Evolutionary conservation across 176 grass and related monocot genomes (phyloP).

Genomic region (Phyllostachys edulis): DNA sequence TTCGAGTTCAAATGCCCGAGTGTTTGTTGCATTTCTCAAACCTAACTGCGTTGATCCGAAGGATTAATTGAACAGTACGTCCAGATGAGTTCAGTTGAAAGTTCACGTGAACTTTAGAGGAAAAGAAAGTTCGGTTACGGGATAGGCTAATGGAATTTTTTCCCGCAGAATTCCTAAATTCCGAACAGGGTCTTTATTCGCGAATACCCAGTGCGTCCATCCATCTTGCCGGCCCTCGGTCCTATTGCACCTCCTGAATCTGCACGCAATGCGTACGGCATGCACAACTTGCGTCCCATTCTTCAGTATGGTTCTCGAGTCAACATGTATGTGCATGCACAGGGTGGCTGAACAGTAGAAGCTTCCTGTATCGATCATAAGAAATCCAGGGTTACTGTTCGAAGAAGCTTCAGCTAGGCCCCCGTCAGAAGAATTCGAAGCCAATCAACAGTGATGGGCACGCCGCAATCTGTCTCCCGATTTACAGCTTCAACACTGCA

Average conservation of each 20-base stretch:
- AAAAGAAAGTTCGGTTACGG: not conserved
- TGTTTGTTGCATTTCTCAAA: not conserved
- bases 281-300: not conserved
- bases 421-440: not conserved
- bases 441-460: constrained; percentile 16
- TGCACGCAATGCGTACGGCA: constrained; percentile 8
- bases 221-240: not conserved
- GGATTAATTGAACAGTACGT: not conserved
- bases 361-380: not conserved
- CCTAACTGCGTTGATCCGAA: not conserved
- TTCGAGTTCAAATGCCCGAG: not conserved
- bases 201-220: constrained; percentile 2
- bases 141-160: not conserved
- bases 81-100: not conserved
- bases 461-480: constrained; percentile 18
- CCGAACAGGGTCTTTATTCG: not conserved
- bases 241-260: not conserved
- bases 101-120: not conserved
- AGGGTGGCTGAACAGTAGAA: not conserved
- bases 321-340: constrained; percentile 3
- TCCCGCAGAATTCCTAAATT: not conserved
- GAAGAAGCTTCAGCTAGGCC: constrained; percentile 23
- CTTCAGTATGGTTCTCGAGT: constrained; percentile 2
- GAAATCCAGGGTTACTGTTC: constrained; percentile 14
- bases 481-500: not conserved